Base-by-base conservation (phyloP, 164 flowering plant genomes). In the Warburgia ugandensis region DNA sequence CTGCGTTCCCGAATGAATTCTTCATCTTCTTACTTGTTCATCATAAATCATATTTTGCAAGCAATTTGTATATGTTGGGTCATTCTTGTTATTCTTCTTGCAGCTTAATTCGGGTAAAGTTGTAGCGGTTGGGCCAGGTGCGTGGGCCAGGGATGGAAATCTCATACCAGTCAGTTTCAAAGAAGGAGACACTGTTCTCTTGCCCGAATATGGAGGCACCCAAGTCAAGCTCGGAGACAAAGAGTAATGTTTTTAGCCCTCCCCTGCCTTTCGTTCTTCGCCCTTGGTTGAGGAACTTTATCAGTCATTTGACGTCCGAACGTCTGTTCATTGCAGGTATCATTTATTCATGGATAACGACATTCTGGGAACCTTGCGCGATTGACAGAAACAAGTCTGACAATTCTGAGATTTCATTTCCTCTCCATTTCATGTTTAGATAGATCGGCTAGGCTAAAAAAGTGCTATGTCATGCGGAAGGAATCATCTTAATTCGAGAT, bases 261-360 rank as follows among this genome's bases (percentile, higher is more conserved):
- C n/a, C n/a, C n/a, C n/a, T n/a, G n/a, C n/a, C n/a, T n/a, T n/a
- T n/a, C n/a, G n/a, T n/a, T n/a, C n/a, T n/a, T n/a, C n/a, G n/a
- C n/a, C n/a, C n/a, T n/a, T n/a, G n/a, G n/a, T n/a, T n/a, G n/a
- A n/a, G n/a, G n/a, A n/a, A n/a, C n/a, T n/a, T n/a, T n/a, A n/a
- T n/a, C n/a, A n/a, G n/a, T n/a, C n/a, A n/a, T n/a, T n/a, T n/a
- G n/a, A n/a, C n/a, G n/a, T n/a, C n/a, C n/a, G n/a, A n/a, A n/a
- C n/a, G n/a, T n/a, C n/a, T n/a, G n/a, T n/a, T n/a, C n/a, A n/a
- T n/a, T n/a, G n/a, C n/a, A n/a, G n/a, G n/a, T n/a, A 37, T 30
- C 50, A 43, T 68, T 44, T 83, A 55, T 80, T 43, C 52, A 74
- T 81, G 54, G 90, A 80, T 45, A 84, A 83, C 20, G 84, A 78